Conservation (phyloP, 176 grass and related monocot species). For the Triticum monococcum region DNA sequence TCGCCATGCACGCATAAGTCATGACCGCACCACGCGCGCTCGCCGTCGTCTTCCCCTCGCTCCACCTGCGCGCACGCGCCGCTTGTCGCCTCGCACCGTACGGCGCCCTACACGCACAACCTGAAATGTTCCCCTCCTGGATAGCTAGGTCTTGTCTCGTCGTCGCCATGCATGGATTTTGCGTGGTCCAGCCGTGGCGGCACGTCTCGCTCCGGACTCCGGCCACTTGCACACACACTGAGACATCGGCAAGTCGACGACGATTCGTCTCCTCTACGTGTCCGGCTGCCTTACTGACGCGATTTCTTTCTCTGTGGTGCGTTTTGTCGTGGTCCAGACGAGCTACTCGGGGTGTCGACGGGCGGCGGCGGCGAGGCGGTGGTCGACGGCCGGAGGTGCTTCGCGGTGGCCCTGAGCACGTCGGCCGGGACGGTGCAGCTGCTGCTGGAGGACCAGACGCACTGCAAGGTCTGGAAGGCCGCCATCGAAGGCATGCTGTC, state of each 20-base stretch:
- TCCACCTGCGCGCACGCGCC: neutral
- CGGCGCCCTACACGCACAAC: neutral
- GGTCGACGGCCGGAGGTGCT: conserved; percentile 42
- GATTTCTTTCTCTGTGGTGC: neutral
- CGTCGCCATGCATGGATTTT: neutral
- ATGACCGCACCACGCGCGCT: neutral
- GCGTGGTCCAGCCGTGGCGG: neutral
- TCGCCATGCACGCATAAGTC: neutral
- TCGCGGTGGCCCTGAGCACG: conserved; percentile 52
- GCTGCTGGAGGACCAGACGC: conserved; percentile 68
- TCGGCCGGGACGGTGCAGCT: conserved; percentile 51
- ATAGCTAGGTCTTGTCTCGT: conserved; percentile 6
- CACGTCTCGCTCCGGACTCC: neutral
- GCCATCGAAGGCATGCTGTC: conserved; percentile 59
- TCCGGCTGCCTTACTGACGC: neutral
- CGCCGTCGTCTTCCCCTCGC: conserved; percentile 4
- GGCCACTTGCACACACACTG: neutral
- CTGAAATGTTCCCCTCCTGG: neutral
- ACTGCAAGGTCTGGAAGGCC: conserved; percentile 75
- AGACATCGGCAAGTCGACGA: neutral
- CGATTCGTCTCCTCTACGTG: neutral
- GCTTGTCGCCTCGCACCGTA: neutral
- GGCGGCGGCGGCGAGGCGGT: conserved; percentile 24
- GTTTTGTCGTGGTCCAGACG: conserved; percentile 50
- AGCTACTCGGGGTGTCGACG: conserved; percentile 31